Conservation (phyloP, 2,329 filamentous ascomycete species). For the Trichophyton benhamiae region DNA sequence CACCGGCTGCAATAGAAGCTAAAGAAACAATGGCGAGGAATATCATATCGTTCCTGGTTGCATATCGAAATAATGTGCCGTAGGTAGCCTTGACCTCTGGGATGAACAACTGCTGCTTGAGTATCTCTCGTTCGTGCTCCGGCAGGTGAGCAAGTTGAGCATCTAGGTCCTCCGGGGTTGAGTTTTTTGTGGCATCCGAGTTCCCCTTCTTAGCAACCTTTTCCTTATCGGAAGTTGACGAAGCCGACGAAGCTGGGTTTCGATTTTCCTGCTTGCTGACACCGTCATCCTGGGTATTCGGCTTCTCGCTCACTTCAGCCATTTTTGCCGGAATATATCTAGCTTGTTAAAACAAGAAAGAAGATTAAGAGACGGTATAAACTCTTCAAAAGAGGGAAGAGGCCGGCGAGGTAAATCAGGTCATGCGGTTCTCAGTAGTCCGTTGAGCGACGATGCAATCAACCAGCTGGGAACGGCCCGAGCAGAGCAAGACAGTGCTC, state of each 20-base stretch:
- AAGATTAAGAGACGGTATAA: neutral
- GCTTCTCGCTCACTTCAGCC: neutral
- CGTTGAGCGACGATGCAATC: too few relatives aligned
- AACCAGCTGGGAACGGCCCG: neutral
- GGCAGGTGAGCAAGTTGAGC: conserved; percentile 52
- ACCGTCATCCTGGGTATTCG: neutral
- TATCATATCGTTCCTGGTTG: conserved; percentile 50
- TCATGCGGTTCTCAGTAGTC: neutral
- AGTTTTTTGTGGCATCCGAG: conserved; percentile 27
- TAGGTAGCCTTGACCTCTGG: conserved; percentile 54
- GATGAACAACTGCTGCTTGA: conserved; percentile 56
- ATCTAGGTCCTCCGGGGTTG: conserved; percentile 30
- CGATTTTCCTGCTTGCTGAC: neutral
- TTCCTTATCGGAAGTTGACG: conserved; percentile 6
- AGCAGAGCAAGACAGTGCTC: neutral
- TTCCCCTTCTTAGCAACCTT: conserved; percentile 21
- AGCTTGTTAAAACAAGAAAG: neutral
- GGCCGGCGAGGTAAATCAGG: neutral
- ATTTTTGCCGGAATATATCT: neutral
- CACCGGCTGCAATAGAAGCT: conserved; percentile 58
- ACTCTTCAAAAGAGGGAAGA: neutral
- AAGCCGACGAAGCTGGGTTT: conserved; percentile 4
- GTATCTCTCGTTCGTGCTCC: conserved; percentile 51
- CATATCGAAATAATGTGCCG: conserved; percentile 56
- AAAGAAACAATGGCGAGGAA: conserved; percentile 52